Evolutionary conservation across 1,284 basidiomycete species (phyloP).

Genomic region (Tilletia indica): DNA sequence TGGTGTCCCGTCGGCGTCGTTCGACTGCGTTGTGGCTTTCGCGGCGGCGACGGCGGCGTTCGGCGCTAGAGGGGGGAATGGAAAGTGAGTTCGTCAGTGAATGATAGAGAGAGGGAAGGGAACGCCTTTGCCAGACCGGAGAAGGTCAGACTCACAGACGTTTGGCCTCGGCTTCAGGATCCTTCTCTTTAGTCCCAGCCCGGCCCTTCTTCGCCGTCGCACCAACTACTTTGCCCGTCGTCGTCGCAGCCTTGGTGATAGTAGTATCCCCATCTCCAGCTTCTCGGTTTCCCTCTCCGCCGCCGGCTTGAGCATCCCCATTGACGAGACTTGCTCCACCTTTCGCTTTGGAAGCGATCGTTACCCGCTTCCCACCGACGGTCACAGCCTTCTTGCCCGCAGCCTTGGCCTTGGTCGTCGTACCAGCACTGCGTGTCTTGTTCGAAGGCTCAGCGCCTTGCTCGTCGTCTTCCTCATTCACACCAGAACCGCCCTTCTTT

Average conservation of each 20-base stretch:
- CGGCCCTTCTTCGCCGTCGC: constrained; percentile 4
- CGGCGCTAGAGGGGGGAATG: constrained; percentile 52
- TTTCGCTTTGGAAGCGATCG: neutral
- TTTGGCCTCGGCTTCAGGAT: constrained; percentile 34
- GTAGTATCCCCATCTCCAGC: no score
- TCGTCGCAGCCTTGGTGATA: no score
- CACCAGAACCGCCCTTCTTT: neutral
- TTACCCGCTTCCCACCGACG: no score
- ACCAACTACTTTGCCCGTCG: neutral
- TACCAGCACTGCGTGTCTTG: neutral
- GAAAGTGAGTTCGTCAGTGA: neutral
- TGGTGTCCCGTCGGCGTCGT: constrained; percentile 79
- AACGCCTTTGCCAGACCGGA: neutral
- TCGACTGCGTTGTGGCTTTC: constrained; percentile 91
- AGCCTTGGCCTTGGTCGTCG: constrained; percentile 24
- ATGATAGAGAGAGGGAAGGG: neutral
- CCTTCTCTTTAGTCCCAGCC: neutral
- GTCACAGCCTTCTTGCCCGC: neutral
- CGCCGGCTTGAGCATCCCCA: no score
- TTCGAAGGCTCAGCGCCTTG: neutral
- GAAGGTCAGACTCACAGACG: constrained; percentile 19
- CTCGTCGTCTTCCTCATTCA: neutral
- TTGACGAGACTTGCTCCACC: neutral
- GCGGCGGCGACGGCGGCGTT: constrained; percentile 73
- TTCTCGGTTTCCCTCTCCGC: no score